Percentiles rank a stretch among this genome's conserved stretches.
phyloP scores from a whole-genome alignment of 2,329 filamentous ascomycete genomes.

The Biscogniauxia sp. region DNA sequence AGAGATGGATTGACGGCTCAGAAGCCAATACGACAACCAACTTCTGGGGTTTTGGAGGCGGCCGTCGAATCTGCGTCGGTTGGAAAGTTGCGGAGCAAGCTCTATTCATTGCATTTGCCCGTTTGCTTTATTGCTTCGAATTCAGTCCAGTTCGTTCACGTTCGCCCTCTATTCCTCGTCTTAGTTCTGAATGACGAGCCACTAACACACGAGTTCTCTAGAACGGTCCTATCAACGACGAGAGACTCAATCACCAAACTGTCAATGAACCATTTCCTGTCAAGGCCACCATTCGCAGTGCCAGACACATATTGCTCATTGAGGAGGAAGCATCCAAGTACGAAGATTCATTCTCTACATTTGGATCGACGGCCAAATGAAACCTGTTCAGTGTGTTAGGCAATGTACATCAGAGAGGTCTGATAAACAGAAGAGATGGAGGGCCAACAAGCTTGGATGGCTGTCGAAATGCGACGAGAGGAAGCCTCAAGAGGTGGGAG shows the following conservation, averaged over 20 bases:
- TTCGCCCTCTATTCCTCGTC: not conserved
- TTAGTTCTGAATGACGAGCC: not conserved
- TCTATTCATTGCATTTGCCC: conserved; percentile 5
- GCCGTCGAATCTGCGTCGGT: conserved; percentile 9
- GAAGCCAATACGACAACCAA: not conserved
- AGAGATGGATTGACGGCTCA: conserved; percentile 29
- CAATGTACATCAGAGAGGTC: too few species aligned
- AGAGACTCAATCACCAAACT: conserved; percentile 7
- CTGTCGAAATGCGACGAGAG: too few species aligned
- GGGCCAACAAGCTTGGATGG: too few species aligned
- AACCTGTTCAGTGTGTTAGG: too few species aligned
- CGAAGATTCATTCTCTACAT: conserved; percentile 6
- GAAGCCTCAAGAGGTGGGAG: too few species aligned
- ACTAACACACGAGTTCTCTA: not conserved
- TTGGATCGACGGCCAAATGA: not conserved
- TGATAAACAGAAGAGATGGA: too few species aligned
- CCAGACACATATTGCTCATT: conserved; percentile 1
- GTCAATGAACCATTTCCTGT: conserved; percentile 5
- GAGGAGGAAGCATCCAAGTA: conserved; percentile 7
- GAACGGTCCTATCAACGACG: conserved; percentile 6
- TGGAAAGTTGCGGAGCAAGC: conserved; percentile 11
- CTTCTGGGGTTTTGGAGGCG: conserved; percentile 11
- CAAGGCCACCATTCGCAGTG: conserved; percentile 3
- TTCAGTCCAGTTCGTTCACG: conserved; percentile 4
- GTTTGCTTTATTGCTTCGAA: conserved; percentile 12